Conservation (phyloP, 306 rosid species). For the Quercus agrifolia region DNA sequence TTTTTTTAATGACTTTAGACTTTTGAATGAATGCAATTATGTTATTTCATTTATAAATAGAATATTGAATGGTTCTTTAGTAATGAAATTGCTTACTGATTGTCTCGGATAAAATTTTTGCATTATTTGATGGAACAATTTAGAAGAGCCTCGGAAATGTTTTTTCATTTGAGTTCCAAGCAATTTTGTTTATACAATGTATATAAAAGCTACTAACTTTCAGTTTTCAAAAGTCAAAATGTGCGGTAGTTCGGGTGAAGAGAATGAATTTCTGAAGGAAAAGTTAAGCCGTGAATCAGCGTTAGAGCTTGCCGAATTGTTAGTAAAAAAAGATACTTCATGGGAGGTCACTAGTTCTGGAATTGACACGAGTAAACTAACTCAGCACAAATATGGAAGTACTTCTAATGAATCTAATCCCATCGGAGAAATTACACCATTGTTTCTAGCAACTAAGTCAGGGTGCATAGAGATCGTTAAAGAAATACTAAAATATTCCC, state of each 20-base stretch:
- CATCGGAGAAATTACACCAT: background rate
- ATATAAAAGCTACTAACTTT: background rate
- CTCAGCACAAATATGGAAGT: background rate
- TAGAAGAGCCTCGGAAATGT: too few species aligned
- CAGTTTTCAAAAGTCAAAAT: background rate
- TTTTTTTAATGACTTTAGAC: too few species aligned
- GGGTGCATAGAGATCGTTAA: background rate
- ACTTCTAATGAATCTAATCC: background rate
- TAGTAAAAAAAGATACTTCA: background rate
- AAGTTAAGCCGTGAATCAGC: background rate
- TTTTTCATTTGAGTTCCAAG: too few species aligned
- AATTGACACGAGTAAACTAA: background rate
- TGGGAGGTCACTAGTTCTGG: background rate
- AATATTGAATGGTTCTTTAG: too few species aligned
- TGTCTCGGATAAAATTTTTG: too few species aligned
- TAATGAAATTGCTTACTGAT: too few species aligned
- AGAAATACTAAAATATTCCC: background rate
- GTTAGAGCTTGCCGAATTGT: background rate
- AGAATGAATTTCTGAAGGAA: background rate
- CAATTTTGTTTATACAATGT: too few species aligned
- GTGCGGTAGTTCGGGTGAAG: background rate
- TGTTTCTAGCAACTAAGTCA: background rate
- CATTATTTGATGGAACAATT: too few species aligned
- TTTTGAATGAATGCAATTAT: too few species aligned
- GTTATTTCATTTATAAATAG: too few species aligned